phyloP scores from a whole-genome alignment of 371 early-diverging fungal genomes.

The Saksenaea oblongispora region DNA sequence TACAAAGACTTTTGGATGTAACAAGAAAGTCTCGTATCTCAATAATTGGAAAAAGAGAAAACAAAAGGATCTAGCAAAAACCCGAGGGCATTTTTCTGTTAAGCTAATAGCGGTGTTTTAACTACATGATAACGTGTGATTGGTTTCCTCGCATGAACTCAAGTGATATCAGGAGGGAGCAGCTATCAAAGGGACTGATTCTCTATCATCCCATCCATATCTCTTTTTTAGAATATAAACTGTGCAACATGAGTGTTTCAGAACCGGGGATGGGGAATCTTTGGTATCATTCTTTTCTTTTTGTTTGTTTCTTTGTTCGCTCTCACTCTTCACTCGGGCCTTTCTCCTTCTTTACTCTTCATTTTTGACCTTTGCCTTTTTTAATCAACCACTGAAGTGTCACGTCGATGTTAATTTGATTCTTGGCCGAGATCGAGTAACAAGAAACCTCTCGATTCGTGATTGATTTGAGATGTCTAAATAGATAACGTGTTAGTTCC shows the following conservation, averaged over 20 bases:
- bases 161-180: background rate
- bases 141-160: background rate
- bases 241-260: slow-evolving; percentile 10
- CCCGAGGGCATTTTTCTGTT: background rate
- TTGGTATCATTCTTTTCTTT: slow-evolving; percentile 1
- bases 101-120: background rate
- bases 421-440: slow-evolving; percentile 99
- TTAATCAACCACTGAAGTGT: slow-evolving; percentile 97
- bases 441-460: slow-evolving; percentile 96
- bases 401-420: slow-evolving; percentile 95
- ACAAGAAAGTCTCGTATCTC: background rate
- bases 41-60: slow-evolving; percentile 2
- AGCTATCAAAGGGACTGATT: background rate
- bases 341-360: slow-evolving; percentile 14
- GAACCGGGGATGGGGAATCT: slow-evolving; percentile 9
- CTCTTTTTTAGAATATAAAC: background rate
- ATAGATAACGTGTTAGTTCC: background rate
- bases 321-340: background rate
- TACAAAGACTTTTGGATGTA: background rate
- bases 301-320: background rate
- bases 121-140: background rate
- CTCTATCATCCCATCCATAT: slow-evolving; percentile 1
- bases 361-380: slow-evolving; percentile 69
- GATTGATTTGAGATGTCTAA: slow-evolving; percentile 86
- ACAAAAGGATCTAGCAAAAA: slow-evolving; percentile 4